Conservation (phyloP, 2,329 filamentous ascomycete species). For the Xylariaceae sp. region DNA sequence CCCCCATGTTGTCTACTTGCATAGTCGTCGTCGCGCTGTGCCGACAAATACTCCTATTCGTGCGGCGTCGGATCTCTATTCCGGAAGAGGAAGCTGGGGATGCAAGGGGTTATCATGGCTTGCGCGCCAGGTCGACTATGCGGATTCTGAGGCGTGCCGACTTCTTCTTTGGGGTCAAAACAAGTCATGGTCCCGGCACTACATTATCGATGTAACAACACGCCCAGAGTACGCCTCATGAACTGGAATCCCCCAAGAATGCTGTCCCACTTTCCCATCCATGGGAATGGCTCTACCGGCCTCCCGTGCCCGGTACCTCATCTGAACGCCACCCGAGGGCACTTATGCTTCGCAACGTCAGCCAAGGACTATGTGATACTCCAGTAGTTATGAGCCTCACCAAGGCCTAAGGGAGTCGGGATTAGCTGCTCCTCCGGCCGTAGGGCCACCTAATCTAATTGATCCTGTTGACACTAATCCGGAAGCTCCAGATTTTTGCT, state of each 20-base stretch:
- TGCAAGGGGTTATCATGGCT: constrained; percentile 24
- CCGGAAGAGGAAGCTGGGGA: constrained; percentile 28
- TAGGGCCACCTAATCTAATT: too few relatives aligned
- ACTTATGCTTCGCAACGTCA: too few relatives aligned
- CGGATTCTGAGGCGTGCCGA: constrained; percentile 5
- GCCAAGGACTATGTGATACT: too few relatives aligned
- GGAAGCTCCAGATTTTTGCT: too few relatives aligned
- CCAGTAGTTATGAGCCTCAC: too few relatives aligned
- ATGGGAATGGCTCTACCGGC: constrained; percentile 2
- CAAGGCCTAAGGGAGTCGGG: too few relatives aligned
- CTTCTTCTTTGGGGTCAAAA: constrained; percentile 15
- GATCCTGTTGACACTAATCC: too few relatives aligned
- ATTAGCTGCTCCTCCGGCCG: too few relatives aligned
- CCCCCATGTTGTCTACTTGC: constrained; percentile 8
- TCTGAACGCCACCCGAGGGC: too few relatives aligned
- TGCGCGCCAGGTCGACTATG: constrained; percentile 13
- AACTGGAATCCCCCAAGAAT: background rate
- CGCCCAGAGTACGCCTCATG: too few relatives aligned
- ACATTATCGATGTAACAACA: constrained; percentile 10
- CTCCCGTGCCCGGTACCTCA: too few relatives aligned
- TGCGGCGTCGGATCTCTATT: constrained; percentile 14
- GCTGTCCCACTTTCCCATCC: background rate
- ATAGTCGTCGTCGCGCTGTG: constrained; percentile 9
- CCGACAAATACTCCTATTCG: constrained; percentile 20
- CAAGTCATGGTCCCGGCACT: constrained; percentile 5